Percentiles rank a stretch among this genome's conserved stretches.
These are phyloP conservation scores for Nigrograna mackinnonii DNA, from an alignment of 2,329 filamentous ascomycete genomes.

Conservation along the genomic window DNA sequence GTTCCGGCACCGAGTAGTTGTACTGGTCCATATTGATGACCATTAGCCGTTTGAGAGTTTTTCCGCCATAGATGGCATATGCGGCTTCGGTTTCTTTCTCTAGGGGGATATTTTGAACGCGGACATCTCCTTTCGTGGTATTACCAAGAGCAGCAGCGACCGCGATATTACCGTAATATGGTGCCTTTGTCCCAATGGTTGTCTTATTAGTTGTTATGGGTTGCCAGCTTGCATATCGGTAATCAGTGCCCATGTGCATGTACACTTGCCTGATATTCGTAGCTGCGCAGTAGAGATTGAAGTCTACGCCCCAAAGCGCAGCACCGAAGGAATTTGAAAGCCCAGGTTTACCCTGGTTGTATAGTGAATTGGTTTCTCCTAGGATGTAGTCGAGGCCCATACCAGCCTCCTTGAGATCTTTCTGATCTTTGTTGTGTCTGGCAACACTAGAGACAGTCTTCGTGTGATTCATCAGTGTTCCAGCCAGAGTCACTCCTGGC, in stretches of 20 bases:
- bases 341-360: constrained; percentile 63
- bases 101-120: constrained; percentile 55
- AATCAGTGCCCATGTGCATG: constrained; percentile 68
- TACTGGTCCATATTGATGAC: constrained; percentile 63
- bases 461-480: constrained; percentile 67
- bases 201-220: constrained; percentile 56
- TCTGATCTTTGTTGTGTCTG: constrained; percentile 47
- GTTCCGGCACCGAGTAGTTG: constrained; percentile 56
- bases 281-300: constrained; percentile 61
- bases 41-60: constrained; percentile 51
- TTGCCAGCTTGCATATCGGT: constrained; percentile 65
- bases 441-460: constrained; percentile 54
- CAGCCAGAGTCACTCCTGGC: constrained; percentile 65
- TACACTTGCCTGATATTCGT: constrained; percentile 61
- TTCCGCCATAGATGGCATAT: constrained; percentile 59
- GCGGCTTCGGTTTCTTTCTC: constrained; percentile 51
- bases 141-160: constrained; percentile 61
- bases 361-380: constrained; percentile 66
- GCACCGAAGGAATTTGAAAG: constrained; percentile 68
- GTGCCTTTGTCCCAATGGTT: constrained; percentile 61
- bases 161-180: constrained; percentile 66
- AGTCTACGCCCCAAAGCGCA: constrained; percentile 67
- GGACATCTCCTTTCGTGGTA: constrained; percentile 37
- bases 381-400: constrained; percentile 56
- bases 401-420: constrained; percentile 37